A percentile compares a stretch with the other conserved stretches of the same genome.
These are phyloP conservation scores for Protoeuglena noctilucae DNA, from an alignment of 139 green algal species.

Conservation along the genomic window DNA sequence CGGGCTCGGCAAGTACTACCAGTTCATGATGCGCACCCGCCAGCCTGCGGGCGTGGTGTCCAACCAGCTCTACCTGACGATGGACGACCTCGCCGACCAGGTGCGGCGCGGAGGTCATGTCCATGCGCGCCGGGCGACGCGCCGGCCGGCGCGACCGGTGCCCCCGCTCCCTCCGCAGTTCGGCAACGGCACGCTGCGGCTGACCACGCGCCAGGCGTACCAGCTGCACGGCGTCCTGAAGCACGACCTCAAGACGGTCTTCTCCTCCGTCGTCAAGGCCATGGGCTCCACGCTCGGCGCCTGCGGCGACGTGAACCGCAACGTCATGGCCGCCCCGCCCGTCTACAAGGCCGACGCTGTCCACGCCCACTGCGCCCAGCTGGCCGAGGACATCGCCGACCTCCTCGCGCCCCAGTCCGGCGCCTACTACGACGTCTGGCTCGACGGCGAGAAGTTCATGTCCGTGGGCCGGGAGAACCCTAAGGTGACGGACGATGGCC, in stretches of 20 bases:
- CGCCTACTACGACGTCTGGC: conserved; percentile 98
- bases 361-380: conserved; percentile 40
- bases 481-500: no score
- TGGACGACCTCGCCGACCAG: conserved; percentile 95
- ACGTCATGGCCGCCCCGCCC: conserved; percentile 29
- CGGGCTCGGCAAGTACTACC: conserved; percentile 84
- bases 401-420: conserved; percentile 73
- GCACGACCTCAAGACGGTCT: conserved; percentile 94
- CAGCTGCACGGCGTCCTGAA: conserved; percentile 98
- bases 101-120: conserved; percentile 19
- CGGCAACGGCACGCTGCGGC: conserved; percentile 90
- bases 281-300: conserved; percentile 93
- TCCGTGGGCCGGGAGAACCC: conserved; percentile 53
- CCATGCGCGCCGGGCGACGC: neutral
- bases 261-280: conserved; percentile 87
- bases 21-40: conserved; percentile 99
- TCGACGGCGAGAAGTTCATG: conserved; percentile 98
- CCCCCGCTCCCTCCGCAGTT: conserved; percentile 57
- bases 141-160: neutral
- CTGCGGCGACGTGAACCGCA: conserved; percentile 95
- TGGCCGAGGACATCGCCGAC: conserved; percentile 57
- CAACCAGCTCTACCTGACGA: conserved; percentile 92
- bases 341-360: conserved; percentile 60
- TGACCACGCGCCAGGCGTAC: conserved; percentile 96
- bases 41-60: conserved; percentile 74